phyloP scores from a whole-genome alignment of 2,329 filamentous ascomycete genomes.

The Tolypocladium capitatum region DNA sequence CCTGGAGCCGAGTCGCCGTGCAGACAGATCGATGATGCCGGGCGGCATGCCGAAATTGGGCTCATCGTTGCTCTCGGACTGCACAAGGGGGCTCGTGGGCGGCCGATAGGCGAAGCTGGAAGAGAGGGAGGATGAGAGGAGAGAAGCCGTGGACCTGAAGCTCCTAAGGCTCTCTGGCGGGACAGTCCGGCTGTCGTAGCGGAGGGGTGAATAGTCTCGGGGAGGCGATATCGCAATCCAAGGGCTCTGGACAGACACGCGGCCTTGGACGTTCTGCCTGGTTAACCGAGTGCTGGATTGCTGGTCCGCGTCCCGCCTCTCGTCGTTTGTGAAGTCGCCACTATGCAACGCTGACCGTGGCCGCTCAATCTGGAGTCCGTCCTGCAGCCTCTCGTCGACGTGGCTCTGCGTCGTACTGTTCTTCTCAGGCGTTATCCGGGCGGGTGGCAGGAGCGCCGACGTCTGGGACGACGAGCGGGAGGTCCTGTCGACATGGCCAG shows the following conservation, averaged over 20 bases:
- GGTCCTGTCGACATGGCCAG: conserved; percentile 5
- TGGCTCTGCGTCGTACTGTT: conserved; percentile 11
- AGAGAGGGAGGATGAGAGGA: conserved; percentile 58
- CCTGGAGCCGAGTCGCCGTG: conserved; percentile 29
- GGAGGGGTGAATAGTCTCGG: conserved; percentile 34
- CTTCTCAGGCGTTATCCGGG: conserved; percentile 35
- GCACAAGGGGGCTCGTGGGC: conserved; percentile 83
- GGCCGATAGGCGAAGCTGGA: conserved; percentile 74
- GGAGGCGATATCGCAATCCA: conserved; percentile 47
- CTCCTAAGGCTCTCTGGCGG: conserved; percentile 20
- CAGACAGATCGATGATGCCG: conserved; percentile 35
- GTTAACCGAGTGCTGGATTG: neutral
- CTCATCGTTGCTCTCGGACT: conserved; percentile 77
- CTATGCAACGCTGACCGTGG: conserved; percentile 65
- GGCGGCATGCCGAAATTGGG: conserved; percentile 40
- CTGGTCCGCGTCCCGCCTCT: conserved; percentile 8
- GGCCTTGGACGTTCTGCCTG: neutral
- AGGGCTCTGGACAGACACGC: conserved; percentile 9
- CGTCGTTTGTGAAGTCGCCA: conserved; percentile 46
- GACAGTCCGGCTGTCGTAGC: conserved; percentile 22
- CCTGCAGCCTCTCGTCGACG: conserved; percentile 29
- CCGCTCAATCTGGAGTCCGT: conserved; percentile 58
- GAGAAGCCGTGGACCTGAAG: conserved; percentile 38
- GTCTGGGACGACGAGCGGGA: conserved; percentile 23
- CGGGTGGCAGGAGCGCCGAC: conserved; percentile 29